phyloP scores from a whole-genome alignment of 805 yeast genomes.

The Lachancea quebecensis region DNA sequence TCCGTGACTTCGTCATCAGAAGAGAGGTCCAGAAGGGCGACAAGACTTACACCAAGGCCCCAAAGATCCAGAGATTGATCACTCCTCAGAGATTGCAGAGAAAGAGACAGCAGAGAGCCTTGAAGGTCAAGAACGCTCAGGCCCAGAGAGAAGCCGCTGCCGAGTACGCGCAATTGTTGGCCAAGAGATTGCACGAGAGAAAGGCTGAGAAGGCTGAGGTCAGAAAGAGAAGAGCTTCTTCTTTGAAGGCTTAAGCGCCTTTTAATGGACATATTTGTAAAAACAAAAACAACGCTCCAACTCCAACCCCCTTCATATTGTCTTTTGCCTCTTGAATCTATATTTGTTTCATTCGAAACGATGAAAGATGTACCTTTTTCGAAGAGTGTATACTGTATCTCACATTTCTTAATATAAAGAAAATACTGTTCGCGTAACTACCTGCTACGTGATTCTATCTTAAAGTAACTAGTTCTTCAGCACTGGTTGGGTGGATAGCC shows the following conservation, averaged over 20 bases:
- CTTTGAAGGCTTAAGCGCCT: conserved; percentile 72
- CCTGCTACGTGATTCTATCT: conserved; percentile 14
- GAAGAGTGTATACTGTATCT: conserved; percentile 4
- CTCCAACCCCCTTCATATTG: neutral
- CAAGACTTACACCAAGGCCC: conserved; percentile 98
- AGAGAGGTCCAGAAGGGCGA: conserved; percentile 98
- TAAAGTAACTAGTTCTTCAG: conserved; percentile 90
- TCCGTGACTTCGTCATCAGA: conserved; percentile 84
- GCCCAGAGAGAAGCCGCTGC: conserved; percentile 99
- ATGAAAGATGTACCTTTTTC: conserved; percentile 10
- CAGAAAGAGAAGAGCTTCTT: conserved; percentile 99
- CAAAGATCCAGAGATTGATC: conserved; percentile 98
- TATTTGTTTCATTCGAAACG: neutral
- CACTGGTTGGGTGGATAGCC: conserved; percentile 97
- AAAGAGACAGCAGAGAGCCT: conserved; percentile 93
- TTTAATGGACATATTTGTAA: neutral
- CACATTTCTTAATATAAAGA: conserved; percentile 10
- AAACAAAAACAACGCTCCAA: neutral
- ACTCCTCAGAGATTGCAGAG: conserved; percentile 99
- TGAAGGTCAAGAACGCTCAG: conserved; percentile 95
- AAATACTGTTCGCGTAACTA: conserved; percentile 9
- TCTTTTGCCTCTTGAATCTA: neutral
- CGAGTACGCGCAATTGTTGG: conserved; percentile 98
- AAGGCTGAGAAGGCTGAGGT: conserved; percentile 98
- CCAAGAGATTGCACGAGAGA: conserved; percentile 96